These are phyloP conservation scores for Hyaloscypha variabilis DNA, from an alignment of 495 filamentous ascomycete species.

Conservation along the genomic window DNA sequence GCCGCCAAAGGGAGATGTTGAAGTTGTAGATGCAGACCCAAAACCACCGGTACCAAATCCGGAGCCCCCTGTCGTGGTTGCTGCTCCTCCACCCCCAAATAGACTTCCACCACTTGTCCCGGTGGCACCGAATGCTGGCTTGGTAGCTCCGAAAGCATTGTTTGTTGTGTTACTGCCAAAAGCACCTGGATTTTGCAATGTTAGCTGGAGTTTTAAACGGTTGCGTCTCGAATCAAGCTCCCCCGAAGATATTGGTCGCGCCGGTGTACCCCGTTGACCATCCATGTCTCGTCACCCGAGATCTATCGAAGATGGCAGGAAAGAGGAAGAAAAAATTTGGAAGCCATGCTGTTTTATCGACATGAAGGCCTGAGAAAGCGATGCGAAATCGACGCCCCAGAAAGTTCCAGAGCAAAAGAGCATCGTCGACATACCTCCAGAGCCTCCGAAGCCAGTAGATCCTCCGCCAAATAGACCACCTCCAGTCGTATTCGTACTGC, in stretches of 20 bases:
- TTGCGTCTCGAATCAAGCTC: background rate
- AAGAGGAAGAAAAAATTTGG: background rate
- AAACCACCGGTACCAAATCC: constrained; percentile 56
- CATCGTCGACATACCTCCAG: constrained; percentile 37
- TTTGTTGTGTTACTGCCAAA: constrained; percentile 23
- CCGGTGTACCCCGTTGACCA: background rate
- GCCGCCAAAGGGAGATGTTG: constrained; percentile 43
- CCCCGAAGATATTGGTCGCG: background rate
- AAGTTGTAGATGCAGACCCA: constrained; percentile 28
- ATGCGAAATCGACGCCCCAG: constrained; percentile 19
- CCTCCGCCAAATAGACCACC: constrained; percentile 46
- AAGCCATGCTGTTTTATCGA: constrained; percentile 7
- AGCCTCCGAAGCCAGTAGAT: constrained; percentile 29
- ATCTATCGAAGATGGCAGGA: background rate
- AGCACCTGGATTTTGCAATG: constrained; percentile 25
- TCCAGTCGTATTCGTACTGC: constrained; percentile 44
- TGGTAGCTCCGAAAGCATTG: constrained; percentile 32
- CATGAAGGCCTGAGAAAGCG: background rate
- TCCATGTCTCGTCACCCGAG: background rate
- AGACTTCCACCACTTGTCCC: constrained; percentile 37
- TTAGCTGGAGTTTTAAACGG: constrained; percentile 17
- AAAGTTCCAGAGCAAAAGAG: constrained; percentile 21
- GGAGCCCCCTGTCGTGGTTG: constrained; percentile 46
- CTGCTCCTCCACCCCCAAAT: constrained; percentile 51
- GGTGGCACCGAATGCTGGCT: constrained; percentile 31